A percentile compares a stretch with the other conserved stretches of the same genome.
Evolutionary conservation across 1,139 yeast species (phyloP).

Genomic region (Kodamaea derodonti): DNA sequence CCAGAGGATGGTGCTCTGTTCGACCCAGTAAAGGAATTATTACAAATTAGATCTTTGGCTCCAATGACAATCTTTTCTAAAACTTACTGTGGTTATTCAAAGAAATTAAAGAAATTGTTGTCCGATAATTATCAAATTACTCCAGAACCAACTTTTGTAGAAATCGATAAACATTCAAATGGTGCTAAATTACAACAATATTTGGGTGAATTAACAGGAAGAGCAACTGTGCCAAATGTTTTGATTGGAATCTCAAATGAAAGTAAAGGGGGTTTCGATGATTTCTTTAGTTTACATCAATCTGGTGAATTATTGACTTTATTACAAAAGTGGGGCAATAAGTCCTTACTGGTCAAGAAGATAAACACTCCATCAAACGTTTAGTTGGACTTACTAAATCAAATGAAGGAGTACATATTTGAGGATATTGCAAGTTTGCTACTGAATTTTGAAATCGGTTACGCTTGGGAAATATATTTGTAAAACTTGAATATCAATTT

Average conservation of each 20-base stretch:
- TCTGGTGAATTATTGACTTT: constrained; percentile 46
- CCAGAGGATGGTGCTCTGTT: constrained; percentile 22
- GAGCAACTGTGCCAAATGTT: constrained; percentile 71
- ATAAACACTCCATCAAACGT: constrained; percentile 52
- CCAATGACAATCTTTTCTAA: constrained; percentile 76
- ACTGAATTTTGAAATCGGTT: not conserved
- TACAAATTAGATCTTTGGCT: constrained; percentile 53
- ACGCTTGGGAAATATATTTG: too few relatives aligned
- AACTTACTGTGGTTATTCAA: constrained; percentile 72
- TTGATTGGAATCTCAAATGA: constrained; percentile 50
- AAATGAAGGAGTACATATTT: not conserved
- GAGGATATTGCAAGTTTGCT: not conserved
- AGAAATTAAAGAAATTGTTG: constrained; percentile 63
- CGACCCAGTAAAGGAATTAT: constrained; percentile 60
- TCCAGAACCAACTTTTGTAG: constrained; percentile 73
- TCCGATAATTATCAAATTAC: constrained; percentile 60
- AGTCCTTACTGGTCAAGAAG: constrained; percentile 49
- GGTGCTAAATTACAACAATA: constrained; percentile 61
- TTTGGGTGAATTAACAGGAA: constrained; percentile 53
- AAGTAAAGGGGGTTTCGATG: constrained; percentile 80
- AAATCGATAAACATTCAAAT: constrained; percentile 72
- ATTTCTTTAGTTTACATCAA: constrained; percentile 59
- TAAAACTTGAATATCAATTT: too few relatives aligned
- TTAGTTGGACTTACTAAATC: too few relatives aligned
- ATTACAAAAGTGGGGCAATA: constrained; percentile 63